Conservation (phyloP, 2,329 filamentous ascomycete species). For the Neonectria ditissima region DNA sequence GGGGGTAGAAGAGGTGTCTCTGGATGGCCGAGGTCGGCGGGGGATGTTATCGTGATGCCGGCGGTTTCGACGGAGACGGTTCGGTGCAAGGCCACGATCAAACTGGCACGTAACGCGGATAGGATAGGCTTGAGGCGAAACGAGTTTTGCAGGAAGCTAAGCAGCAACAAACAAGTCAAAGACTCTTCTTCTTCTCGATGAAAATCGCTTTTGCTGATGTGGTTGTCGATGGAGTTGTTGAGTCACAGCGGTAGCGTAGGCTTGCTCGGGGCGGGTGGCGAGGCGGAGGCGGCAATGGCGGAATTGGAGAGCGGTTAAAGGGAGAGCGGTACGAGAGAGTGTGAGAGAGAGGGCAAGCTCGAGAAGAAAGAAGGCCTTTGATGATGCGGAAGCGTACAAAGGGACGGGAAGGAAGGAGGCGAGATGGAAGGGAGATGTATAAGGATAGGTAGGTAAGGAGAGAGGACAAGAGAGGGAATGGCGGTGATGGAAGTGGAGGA, state of each 20-base stretch:
- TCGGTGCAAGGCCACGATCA: conserved; percentile 15
- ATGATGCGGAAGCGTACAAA: conserved; percentile 49
- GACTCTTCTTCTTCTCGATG: conserved; percentile 51
- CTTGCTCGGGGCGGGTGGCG: conserved; percentile 44
- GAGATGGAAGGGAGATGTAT: conserved; percentile 46
- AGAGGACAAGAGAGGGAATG: conserved; percentile 49
- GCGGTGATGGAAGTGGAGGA: conserved; percentile 46
- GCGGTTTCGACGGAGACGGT: not conserved
- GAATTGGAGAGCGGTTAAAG: conserved; percentile 29
- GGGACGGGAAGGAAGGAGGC: conserved; percentile 48
- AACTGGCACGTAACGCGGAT: conserved; percentile 21
- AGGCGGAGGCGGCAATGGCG: conserved; percentile 38
- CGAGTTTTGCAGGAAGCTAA: conserved; percentile 28
- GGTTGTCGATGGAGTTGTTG: conserved; percentile 35
- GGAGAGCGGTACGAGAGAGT: conserved; percentile 31
- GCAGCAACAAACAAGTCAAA: conserved; percentile 39
- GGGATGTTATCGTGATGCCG: conserved; percentile 16
- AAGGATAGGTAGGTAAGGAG: conserved; percentile 40
- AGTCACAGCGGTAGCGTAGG: conserved; percentile 42
- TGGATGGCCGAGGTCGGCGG: conserved; percentile 28
- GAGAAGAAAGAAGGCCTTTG: conserved; percentile 53
- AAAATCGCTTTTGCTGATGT: conserved; percentile 32
- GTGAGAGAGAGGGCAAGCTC: conserved; percentile 48
- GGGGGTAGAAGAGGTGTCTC: conserved; percentile 24
- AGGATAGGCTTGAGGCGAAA: conserved; percentile 34